Percentiles rank a stretch among this genome's conserved stretches.
These are phyloP conservation scores for Aspergillus persii DNA, from an alignment of 2,329 filamentous ascomycete genomes.

Conservation along the genomic window DNA sequence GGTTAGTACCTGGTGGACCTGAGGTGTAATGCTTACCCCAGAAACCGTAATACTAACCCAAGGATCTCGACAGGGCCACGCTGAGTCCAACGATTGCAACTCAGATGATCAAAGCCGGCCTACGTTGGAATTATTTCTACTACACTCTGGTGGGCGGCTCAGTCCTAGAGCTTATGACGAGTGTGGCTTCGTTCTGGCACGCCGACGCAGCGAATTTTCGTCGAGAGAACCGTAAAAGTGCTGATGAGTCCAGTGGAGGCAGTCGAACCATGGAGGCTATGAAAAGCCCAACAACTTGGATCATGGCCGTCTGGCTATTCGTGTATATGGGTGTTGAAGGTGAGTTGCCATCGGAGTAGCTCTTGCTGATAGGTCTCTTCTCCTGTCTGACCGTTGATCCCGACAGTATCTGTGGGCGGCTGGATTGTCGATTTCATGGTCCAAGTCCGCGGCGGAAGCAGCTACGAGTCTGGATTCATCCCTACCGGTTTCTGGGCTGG, in stretches of 20 bases:
- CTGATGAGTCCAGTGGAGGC: not conserved
- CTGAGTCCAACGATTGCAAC: slow-evolving; percentile 12
- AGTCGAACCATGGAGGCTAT: slow-evolving; percentile 10
- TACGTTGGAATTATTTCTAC: slow-evolving; percentile 12
- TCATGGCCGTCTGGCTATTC: slow-evolving; percentile 11
- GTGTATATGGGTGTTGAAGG: slow-evolving; percentile 74
- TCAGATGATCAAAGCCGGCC: slow-evolving; percentile 10
- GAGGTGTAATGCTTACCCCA: not conserved
- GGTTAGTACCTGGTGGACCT: slow-evolving; percentile 28
- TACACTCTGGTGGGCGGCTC: slow-evolving; percentile 10
- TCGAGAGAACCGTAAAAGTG: slow-evolving; percentile 4
- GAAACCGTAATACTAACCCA: not conserved
- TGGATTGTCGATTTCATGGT: slow-evolving; percentile 81
- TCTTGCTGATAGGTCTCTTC: not conserved
- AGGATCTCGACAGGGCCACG: slow-evolving; percentile 4
- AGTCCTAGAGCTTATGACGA: slow-evolving; percentile 4
- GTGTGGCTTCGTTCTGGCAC: slow-evolving; percentile 9
- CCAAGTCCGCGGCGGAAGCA: slow-evolving; percentile 60
- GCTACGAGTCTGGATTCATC: slow-evolving; percentile 66
- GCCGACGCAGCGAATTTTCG: slow-evolving; percentile 8
- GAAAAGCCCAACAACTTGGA: slow-evolving; percentile 9
- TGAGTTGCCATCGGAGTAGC: slow-evolving; percentile 7
- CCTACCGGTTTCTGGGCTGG: slow-evolving; percentile 77
- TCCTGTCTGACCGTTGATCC: not conserved
- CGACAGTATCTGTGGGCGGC: slow-evolving; percentile 38